phyloP scores from a whole-genome alignment of 148 eudicot species.

The Talinum fruticosum region DNA sequence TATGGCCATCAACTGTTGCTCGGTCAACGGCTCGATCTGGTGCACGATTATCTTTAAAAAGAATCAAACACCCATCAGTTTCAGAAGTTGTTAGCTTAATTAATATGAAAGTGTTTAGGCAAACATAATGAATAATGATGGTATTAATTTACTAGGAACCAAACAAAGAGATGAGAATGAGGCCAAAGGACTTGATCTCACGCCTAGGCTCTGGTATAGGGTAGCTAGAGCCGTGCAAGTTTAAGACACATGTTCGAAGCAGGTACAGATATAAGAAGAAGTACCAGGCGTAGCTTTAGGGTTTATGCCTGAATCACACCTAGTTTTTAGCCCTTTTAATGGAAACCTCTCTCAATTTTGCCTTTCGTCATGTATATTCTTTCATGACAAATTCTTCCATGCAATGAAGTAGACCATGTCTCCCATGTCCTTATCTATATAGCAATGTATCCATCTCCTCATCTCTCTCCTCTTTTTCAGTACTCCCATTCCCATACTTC shows the following conservation, averaged over 20 bases:
- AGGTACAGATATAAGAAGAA: constrained; percentile 17
- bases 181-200: constrained; percentile 15
- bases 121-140: neutral
- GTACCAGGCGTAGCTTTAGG: constrained; percentile 36
- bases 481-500: neutral
- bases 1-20: constrained; percentile 69
- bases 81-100: constrained; percentile 9
- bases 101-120: neutral
- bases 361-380: constrained; percentile 32
- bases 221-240: constrained; percentile 35
- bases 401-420: neutral
- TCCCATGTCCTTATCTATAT: neutral
- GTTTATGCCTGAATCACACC: constrained; percentile 30
- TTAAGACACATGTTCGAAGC: neutral
- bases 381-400: constrained; percentile 12
- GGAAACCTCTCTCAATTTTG: constrained; percentile 15
- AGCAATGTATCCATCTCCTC: neutral
- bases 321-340: constrained; percentile 20
- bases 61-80: neutral
- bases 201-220: constrained; percentile 3
- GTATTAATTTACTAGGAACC: constrained; percentile 7
- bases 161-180: constrained; percentile 16
- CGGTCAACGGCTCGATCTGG: constrained; percentile 83
- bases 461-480: neutral
- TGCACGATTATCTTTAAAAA: constrained; percentile 49